A percentile compares a stretch with the other conserved stretches of the same genome.
Conservation (phyloP, 768 basidiomycete genomes). For the Chalciporus piperatus region DNA sequence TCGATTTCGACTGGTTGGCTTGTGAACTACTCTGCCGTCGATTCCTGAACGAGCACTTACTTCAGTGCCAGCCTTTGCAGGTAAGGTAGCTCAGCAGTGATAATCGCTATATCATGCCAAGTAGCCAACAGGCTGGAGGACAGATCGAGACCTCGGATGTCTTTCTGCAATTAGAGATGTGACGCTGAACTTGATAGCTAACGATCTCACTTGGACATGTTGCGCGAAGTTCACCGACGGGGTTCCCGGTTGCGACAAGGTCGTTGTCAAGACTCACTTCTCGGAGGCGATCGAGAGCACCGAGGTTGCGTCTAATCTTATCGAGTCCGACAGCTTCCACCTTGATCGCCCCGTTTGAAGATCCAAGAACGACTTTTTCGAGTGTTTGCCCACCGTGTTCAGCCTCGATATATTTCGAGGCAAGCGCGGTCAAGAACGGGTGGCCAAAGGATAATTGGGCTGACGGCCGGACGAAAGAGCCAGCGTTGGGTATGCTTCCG, state of each 20-base stretch:
- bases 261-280: slow-evolving; percentile 80
- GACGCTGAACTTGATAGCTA: slow-evolving; percentile 1
- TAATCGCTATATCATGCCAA: slow-evolving; percentile 69
- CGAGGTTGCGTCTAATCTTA: slow-evolving; percentile 70
- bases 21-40: slow-evolving; percentile 15
- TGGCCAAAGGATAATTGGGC: slow-evolving; percentile 53
- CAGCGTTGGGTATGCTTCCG: slow-evolving; percentile 57
- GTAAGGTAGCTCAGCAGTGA: slow-evolving; percentile 56
- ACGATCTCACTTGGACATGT: slow-evolving; percentile 65
- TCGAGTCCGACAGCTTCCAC: slow-evolving; percentile 85
- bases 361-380: slow-evolving; percentile 73
- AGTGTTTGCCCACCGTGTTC: slow-evolving; percentile 48
- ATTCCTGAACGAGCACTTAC: slow-evolving; percentile 47
- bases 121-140: slow-evolving; percentile 68
- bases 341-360: slow-evolving; percentile 77
- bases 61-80: slow-evolving; percentile 74
- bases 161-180: slow-evolving; percentile 38
- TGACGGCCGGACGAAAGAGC: slow-evolving; percentile 80
- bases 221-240: slow-evolving; percentile 47
- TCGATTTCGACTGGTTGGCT: slow-evolving; percentile 60
- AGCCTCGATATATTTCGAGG: slow-evolving; percentile 72
- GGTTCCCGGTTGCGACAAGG: slow-evolving; percentile 51
- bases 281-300: slow-evolving; percentile 61
- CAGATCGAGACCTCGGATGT: slow-evolving; percentile 76
- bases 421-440: slow-evolving; percentile 74